These are phyloP conservation scores for Yarrowia sp. DNA, from an alignment of 805 yeast species.

Conservation along the genomic window DNA sequence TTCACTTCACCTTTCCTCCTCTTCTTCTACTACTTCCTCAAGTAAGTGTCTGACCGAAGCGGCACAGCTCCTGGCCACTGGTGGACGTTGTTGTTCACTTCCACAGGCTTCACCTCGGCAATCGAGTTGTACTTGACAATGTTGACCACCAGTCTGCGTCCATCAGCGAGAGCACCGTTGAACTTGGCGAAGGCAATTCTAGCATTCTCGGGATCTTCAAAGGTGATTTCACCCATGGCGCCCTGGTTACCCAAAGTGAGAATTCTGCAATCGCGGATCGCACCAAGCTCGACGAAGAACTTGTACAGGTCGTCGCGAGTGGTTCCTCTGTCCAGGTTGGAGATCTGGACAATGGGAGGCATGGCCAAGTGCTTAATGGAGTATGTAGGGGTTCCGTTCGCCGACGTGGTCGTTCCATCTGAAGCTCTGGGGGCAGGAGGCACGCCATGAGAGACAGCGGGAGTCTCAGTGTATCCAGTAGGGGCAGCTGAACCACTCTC, in stretches of 20 bases:
- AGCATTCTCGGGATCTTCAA: slow-evolving; percentile 37
- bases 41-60: background rate
- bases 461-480: background rate
- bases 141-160: slow-evolving; percentile 42
- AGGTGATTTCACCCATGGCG: slow-evolving; percentile 35
- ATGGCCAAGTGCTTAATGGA: slow-evolving; percentile 30
- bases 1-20: background rate
- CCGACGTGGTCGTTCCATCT: background rate
- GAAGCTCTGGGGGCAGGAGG: background rate
- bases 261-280: slow-evolving; percentile 32
- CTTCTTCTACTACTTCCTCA: background rate
- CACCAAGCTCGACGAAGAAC: slow-evolving; percentile 34
- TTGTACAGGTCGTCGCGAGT: slow-evolving; percentile 36
- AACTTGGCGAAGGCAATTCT: slow-evolving; percentile 39
- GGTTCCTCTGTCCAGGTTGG: slow-evolving; percentile 39
- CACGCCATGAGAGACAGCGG: background rate
- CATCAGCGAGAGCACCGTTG: slow-evolving; percentile 51
- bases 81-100: background rate
- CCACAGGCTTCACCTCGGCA: background rate
- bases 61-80: slow-evolving; percentile 8
- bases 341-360: slow-evolving; percentile 35
- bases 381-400: background rate
- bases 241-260: slow-evolving; percentile 26
- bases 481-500: background rate
- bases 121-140: slow-evolving; percentile 34